Evolutionary conservation across 768 basidiomycete genomes (phyloP).

Genomic region (Crepidotus variabilis): DNA sequence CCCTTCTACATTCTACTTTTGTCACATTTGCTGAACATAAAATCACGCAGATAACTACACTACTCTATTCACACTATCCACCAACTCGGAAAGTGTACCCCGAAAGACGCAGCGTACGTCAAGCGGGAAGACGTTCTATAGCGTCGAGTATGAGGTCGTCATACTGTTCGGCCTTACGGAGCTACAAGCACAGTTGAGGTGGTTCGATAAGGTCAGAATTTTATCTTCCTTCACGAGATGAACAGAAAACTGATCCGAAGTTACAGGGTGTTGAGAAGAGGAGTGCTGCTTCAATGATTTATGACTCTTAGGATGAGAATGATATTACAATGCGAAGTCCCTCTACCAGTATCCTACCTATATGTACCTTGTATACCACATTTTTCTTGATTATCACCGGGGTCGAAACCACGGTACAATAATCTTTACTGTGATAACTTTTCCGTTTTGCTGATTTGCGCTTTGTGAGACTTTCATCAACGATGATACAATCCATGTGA

Average conservation of each 20-base stretch:
- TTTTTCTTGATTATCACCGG: too few species aligned
- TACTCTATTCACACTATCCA: constrained; percentile 4
- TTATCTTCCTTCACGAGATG: background rate
- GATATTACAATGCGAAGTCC: too few species aligned
- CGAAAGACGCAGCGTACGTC: background rate
- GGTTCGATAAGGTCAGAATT: constrained; percentile 6
- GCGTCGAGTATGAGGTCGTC: constrained; percentile 5
- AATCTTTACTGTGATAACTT: too few species aligned
- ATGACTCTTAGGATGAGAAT: too few species aligned
- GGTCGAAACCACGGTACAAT: too few species aligned
- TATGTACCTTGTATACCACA: too few species aligned
- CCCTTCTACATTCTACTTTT: background rate
- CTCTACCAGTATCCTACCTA: too few species aligned
- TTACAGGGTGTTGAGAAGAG: background rate
- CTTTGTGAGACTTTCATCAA: too few species aligned
- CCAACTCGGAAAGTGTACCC: constrained; percentile 3
- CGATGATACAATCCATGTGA: too few species aligned
- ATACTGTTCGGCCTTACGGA: constrained; percentile 10
- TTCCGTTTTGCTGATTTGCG: too few species aligned
- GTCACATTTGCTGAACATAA: background rate
- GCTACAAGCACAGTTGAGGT: constrained; percentile 8
- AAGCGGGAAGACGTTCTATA: constrained; percentile 2
- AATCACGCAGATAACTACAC: constrained; percentile 3
- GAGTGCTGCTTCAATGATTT: background rate
- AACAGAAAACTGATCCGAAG: background rate